Conservation (phyloP, 2,329 filamentous ascomycete species). For the Madurella mycetomatis region DNA sequence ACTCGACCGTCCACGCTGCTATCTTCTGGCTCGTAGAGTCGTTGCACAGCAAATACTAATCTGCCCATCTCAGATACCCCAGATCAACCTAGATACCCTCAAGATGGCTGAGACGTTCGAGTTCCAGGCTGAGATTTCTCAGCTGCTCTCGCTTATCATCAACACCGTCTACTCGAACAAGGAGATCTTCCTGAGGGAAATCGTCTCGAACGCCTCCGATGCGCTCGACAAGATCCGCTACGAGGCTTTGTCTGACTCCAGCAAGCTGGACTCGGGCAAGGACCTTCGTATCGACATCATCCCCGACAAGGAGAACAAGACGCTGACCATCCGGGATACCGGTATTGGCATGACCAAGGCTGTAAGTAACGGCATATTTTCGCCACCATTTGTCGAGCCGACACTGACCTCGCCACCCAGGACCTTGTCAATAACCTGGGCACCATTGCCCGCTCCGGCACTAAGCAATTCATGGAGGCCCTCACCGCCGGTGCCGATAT, state of each 20-base stretch:
- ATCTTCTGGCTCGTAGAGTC: neutral
- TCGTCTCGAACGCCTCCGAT: slow-evolving; percentile 98
- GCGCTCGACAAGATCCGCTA: slow-evolving; percentile 99
- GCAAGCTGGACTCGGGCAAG: slow-evolving; percentile 95
- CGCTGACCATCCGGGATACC: slow-evolving; percentile 91
- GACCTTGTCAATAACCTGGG: slow-evolving; percentile 99
- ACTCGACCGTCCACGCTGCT: neutral
- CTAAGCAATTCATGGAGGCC: slow-evolving; percentile 99
- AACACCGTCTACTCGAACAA: slow-evolving; percentile 99
- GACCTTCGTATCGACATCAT: slow-evolving; percentile 99
- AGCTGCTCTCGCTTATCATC: slow-evolving; percentile 99
- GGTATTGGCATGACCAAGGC: slow-evolving; percentile 99
- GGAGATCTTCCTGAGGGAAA: slow-evolving; percentile 98
- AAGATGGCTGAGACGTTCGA: slow-evolving; percentile 95
- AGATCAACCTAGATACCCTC: slow-evolving; percentile 26
- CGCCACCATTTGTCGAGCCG: neutral
- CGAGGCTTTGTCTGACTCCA: slow-evolving; percentile 93
- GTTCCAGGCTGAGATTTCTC: slow-evolving; percentile 99
- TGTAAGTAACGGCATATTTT: slow-evolving; percentile 54
- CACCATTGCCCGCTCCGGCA: slow-evolving; percentile 97
- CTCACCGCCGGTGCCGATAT: slow-evolving; percentile 97
- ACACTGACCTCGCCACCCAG: slow-evolving; percentile 45
- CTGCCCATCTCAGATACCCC: slow-evolving; percentile 21
- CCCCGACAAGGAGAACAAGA: slow-evolving; percentile 96
- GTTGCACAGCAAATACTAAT: slow-evolving; percentile 10